These are phyloP conservation scores for Oemleria cerasiformis DNA, from an alignment of 306 rosid genomes.

Conservation along the genomic window DNA sequence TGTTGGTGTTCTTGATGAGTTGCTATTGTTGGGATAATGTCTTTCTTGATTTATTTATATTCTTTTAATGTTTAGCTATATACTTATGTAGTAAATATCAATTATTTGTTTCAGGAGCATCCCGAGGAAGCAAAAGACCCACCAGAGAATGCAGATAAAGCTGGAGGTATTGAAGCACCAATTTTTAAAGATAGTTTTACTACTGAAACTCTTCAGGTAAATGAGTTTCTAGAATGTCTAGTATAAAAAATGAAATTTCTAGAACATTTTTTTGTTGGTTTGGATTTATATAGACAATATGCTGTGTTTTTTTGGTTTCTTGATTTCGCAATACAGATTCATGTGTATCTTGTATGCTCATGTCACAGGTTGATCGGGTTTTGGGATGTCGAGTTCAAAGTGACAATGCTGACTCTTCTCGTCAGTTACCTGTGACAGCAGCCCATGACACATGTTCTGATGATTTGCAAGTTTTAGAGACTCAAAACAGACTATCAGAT, in stretches of 20 bases:
- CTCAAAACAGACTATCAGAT: slow-evolving; percentile 44
- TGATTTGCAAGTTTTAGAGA: slow-evolving; percentile 47
- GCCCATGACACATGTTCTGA: slow-evolving; percentile 45
- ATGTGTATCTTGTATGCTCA: slow-evolving; percentile 19
- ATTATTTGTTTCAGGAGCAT: slow-evolving; percentile 53
- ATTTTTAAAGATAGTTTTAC: slow-evolving; percentile 35
- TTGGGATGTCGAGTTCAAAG: slow-evolving; percentile 85
- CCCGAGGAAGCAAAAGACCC: slow-evolving; percentile 43
- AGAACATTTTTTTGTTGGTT: slow-evolving; percentile 21
- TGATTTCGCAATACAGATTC: slow-evolving; percentile 24
- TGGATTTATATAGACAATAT: slow-evolving; percentile 15
- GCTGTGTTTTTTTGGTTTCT: slow-evolving; percentile 10
- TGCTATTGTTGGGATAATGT: not conserved
- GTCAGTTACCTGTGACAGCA: slow-evolving; percentile 43
- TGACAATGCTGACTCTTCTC: slow-evolving; percentile 37
- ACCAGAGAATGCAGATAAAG: slow-evolving; percentile 41
- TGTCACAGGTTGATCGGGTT: slow-evolving; percentile 85
- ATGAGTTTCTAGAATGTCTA: slow-evolving; percentile 1
- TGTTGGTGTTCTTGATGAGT: not conserved
- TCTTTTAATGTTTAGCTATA: not conserved
- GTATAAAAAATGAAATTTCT: not conserved
- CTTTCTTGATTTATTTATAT: not conserved
- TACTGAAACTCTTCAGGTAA: slow-evolving; percentile 75
- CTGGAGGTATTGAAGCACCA: slow-evolving; percentile 35
- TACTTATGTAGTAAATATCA: not conserved